Conservation (phyloP, 805 yeast genomes). For the Candida nemodendra region DNA sequence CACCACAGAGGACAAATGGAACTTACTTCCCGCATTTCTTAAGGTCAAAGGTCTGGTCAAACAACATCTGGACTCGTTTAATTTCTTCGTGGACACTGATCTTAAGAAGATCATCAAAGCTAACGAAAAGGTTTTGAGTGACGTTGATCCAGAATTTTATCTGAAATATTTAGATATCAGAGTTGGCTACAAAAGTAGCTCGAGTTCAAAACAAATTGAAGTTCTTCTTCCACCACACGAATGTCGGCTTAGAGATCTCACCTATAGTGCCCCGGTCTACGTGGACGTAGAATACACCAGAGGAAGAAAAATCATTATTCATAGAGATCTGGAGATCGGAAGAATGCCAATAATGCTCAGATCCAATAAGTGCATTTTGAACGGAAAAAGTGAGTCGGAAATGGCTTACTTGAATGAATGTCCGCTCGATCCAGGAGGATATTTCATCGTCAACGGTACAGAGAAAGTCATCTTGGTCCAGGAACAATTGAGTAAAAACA, state of each 20-base stretch:
- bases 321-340: slow-evolving; percentile 89
- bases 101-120: slow-evolving; percentile 90
- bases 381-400: slow-evolving; percentile 70
- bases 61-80: slow-evolving; percentile 97
- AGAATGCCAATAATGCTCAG: slow-evolving; percentile 99
- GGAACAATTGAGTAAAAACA: slow-evolving; percentile 93
- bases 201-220: slow-evolving; percentile 46
- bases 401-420: slow-evolving; percentile 93
- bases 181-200: slow-evolving; percentile 76
- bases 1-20: slow-evolving; percentile 97
- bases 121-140: slow-evolving; percentile 83
- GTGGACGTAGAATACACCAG: slow-evolving; percentile 97
- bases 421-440: slow-evolving; percentile 98
- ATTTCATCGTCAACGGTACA: slow-evolving; percentile 95
- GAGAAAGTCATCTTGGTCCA: slow-evolving; percentile 96
- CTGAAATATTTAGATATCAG: slow-evolving; percentile 90
- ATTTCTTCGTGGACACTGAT: slow-evolving; percentile 92
- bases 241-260: slow-evolving; percentile 89
- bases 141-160: slow-evolving; percentile 96
- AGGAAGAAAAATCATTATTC: slow-evolving; percentile 88
- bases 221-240: slow-evolving; percentile 86
- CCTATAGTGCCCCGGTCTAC: slow-evolving; percentile 91
- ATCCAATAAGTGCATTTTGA: slow-evolving; percentile 85
- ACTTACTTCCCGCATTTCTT: slow-evolving; percentile 89
- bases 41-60: slow-evolving; percentile 95